Percentiles rank a stretch among this genome's conserved stretches.
Conservation (phyloP, 352 stramenopile genomes). For the Achlya hypogyna region DNA sequence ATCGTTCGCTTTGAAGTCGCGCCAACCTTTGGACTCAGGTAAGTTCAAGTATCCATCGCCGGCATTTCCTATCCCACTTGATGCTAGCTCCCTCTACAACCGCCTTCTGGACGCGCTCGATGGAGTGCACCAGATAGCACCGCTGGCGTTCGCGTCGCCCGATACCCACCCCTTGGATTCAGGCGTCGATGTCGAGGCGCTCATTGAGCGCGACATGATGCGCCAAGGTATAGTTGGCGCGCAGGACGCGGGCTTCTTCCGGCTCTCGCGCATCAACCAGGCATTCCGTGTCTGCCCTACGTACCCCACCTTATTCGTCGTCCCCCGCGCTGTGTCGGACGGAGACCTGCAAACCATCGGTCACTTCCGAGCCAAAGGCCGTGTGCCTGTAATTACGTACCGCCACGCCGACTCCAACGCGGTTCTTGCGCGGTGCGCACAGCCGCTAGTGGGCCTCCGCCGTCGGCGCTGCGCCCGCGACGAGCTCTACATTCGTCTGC, state of each 20-base stretch:
- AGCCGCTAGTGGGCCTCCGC: conserved; percentile 92
- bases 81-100: neutral
- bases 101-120: conserved; percentile 6
- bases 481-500: conserved; percentile 66
- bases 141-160: conserved; percentile 1
- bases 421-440: conserved; percentile 88
- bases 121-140: neutral
- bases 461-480: conserved; percentile 88
- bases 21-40: neutral
- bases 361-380: conserved; percentile 86
- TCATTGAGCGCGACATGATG: neutral
- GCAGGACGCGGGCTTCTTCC: conserved; percentile 25
- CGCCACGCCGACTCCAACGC: conserved; percentile 77
- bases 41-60: neutral
- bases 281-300: conserved; percentile 75
- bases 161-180: neutral
- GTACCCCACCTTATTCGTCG: conserved; percentile 78
- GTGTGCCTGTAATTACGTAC: conserved; percentile 89
- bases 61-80: no score
- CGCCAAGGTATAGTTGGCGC: neutral
- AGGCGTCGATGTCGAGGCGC: neutral
- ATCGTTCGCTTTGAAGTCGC: conserved; percentile 31
- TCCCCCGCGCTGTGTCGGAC: conserved; percentile 88
- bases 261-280: conserved; percentile 56
- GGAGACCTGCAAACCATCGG: conserved; percentile 81